These are phyloP conservation scores for Sclerotinia trifoliorum DNA, from an alignment of 2,329 filamentous ascomycete genomes.

Conservation along the genomic window DNA sequence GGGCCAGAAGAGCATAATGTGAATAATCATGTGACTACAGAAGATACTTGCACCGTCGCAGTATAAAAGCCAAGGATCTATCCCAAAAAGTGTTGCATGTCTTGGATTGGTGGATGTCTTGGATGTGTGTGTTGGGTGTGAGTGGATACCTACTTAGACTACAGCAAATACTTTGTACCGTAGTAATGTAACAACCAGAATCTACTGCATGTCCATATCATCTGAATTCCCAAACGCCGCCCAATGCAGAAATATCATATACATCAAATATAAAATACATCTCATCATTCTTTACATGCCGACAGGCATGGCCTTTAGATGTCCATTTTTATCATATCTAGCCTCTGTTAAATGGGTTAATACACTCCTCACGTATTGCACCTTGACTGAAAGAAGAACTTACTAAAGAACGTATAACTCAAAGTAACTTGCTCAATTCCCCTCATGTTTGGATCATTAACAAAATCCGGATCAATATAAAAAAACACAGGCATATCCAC, in stretches of 20 bases:
- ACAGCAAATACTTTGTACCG: background rate
- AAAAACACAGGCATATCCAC: constrained; percentile 99
- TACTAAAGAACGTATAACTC: constrained; percentile 98
- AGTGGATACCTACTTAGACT: background rate
- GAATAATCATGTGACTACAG: background rate
- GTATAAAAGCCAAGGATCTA: too few relatives aligned
- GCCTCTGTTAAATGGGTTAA: constrained; percentile 56
- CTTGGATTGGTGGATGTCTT: too few relatives aligned
- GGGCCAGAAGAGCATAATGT: background rate
- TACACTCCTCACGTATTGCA: background rate
- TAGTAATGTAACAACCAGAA: constrained; percentile 1
- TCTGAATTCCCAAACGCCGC: constrained; percentile 26
- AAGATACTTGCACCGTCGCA: background rate
- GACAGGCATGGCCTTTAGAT: constrained; percentile 46
- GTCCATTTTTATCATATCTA: constrained; percentile 78
- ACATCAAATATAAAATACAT: background rate
- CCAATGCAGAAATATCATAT: constrained; percentile 22
- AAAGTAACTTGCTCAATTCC: constrained; percentile 93
- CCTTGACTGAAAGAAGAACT: constrained; percentile 43
- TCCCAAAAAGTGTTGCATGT: too few relatives aligned
- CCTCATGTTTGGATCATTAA: constrained; percentile 89
- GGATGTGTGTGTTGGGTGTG: too few relatives aligned
- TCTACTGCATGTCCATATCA: background rate
- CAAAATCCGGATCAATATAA: constrained; percentile 94
- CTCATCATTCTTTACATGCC: constrained; percentile 27